phyloP scores from a whole-genome alignment of 2,329 filamentous ascomycete genomes.

The Venturia effusa region DNA sequence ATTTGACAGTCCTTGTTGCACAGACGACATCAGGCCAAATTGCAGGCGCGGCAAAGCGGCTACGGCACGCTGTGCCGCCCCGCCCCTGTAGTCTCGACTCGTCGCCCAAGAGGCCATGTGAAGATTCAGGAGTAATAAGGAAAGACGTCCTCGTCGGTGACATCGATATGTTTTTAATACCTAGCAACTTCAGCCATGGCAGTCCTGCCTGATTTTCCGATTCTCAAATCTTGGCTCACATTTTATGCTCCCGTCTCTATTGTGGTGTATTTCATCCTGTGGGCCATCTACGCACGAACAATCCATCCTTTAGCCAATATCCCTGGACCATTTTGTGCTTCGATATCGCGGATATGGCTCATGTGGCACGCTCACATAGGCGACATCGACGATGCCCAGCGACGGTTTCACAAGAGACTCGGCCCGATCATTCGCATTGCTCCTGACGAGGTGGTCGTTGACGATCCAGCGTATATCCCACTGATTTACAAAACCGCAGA shows the following conservation, averaged over 20 bases:
- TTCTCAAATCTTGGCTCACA: neutral
- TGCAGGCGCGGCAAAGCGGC: too few species aligned
- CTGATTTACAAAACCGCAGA: slow-evolving; percentile 45
- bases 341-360: slow-evolving; percentile 42
- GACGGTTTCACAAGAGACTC: slow-evolving; percentile 35
- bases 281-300: slow-evolving; percentile 32
- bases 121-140: too few species aligned
- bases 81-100: too few species aligned
- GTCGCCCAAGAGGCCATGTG: too few species aligned
- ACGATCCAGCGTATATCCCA: slow-evolving; percentile 43
- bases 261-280: neutral
- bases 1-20: too few species aligned
- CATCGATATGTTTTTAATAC: too few species aligned
- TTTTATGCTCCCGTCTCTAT: neutral
- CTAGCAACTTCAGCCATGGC: neutral
- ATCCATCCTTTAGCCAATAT: slow-evolving; percentile 43
- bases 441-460: slow-evolving; percentile 42
- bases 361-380: slow-evolving; percentile 34
- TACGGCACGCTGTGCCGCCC: neutral
- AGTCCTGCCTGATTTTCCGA: neutral
- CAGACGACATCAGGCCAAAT: too few species aligned
- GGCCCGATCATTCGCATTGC: slow-evolving; percentile 43
- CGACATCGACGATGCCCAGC: neutral
- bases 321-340: slow-evolving; percentile 45
- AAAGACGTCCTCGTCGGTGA: too few species aligned